Percentiles rank a stretch among this genome's conserved stretches.
Evolutionary conservation across 2,329 filamentous ascomycete species (phyloP).

Genomic region (Diaporthe amygdali): DNA sequence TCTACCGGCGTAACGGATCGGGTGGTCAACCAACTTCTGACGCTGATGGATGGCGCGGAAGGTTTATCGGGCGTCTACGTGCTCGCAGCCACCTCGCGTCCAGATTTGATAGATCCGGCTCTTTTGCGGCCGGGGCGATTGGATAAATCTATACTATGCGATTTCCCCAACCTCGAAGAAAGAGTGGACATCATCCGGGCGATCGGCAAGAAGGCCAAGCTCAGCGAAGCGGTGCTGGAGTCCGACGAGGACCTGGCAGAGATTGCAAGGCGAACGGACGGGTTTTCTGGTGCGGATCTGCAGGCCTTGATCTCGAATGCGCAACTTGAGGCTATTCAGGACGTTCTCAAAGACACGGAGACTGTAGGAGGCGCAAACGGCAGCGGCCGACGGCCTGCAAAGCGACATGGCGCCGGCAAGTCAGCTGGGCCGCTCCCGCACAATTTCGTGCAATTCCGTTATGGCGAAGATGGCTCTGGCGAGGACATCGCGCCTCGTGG

Average conservation of each 20-base stretch:
- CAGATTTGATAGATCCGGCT: constrained; percentile 94
- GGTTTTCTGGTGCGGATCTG: constrained; percentile 92
- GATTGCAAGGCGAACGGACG: constrained; percentile 80
- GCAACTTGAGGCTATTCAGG: constrained; percentile 95
- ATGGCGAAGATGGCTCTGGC: constrained; percentile 65
- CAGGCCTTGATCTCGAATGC: constrained; percentile 96
- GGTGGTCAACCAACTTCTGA: constrained; percentile 96
- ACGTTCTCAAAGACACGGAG: constrained; percentile 73
- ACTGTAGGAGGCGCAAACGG: constrained; percentile 37
- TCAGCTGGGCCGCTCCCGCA: constrained; percentile 37
- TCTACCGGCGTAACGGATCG: constrained; percentile 98
- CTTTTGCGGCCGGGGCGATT: constrained; percentile 88
- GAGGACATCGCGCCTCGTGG: constrained; percentile 45
- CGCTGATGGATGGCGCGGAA: constrained; percentile 98
- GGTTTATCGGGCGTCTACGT: constrained; percentile 95
- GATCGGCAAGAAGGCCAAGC: constrained; percentile 79
- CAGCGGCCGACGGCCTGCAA: constrained; percentile 38
- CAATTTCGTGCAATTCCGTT: constrained; percentile 84
- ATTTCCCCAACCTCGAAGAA: constrained; percentile 81
- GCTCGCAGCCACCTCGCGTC: constrained; percentile 88
- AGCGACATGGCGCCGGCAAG: constrained; percentile 12
- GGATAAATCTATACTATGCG: constrained; percentile 92
- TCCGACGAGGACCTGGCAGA: constrained; percentile 66
- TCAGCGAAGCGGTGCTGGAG: constrained; percentile 69
- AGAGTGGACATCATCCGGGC: constrained; percentile 87